Evolutionary conservation across 768 basidiomycete genomes (phyloP).

Genomic region (Trametes maxima): DNA sequence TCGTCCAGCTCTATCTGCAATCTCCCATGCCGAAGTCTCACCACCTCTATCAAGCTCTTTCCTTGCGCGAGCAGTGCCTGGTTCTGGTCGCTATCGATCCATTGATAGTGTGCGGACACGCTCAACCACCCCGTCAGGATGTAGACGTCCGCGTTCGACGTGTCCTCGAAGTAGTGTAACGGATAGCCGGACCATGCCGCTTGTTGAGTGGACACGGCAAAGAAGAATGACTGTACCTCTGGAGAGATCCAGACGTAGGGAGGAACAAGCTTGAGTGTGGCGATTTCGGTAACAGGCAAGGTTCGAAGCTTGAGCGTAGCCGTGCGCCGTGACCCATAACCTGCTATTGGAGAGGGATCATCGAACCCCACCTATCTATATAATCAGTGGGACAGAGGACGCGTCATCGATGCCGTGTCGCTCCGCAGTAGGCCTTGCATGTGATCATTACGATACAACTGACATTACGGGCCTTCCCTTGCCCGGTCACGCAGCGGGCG

Average conservation of each 20-base stretch:
- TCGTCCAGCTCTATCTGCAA: conserved; percentile 29
- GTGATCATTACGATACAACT: not conserved
- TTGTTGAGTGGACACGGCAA: conserved; percentile 38
- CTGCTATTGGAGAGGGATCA: not conserved
- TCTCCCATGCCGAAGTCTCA: conserved; percentile 42
- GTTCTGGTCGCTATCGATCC: conserved; percentile 45
- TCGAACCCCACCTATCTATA: not conserved
- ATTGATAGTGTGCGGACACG: conserved; percentile 43
- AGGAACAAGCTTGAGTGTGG: conserved; percentile 38
- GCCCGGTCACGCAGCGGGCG: not conserved
- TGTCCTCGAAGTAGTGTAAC: conserved; percentile 42
- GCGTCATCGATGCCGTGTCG: conserved; percentile 5
- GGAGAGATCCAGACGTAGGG: conserved; percentile 36
- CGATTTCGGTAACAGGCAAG: conserved; percentile 51
- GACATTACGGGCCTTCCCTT: not conserved
- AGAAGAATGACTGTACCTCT: conserved; percentile 35
- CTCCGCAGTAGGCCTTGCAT: too few species aligned
- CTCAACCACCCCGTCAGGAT: conserved; percentile 49
- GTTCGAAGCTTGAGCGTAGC: not conserved
- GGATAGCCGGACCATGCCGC: conserved; percentile 45
- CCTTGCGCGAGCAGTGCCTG: conserved; percentile 39
- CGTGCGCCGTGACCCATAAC: too few species aligned
- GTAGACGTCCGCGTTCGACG: conserved; percentile 33
- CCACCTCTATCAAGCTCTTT: conserved; percentile 35
- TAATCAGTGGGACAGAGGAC: not conserved